Evolutionary conservation across 106 monocot genomes (phyloP).

Genomic region (Gastrodia elata): DNA sequence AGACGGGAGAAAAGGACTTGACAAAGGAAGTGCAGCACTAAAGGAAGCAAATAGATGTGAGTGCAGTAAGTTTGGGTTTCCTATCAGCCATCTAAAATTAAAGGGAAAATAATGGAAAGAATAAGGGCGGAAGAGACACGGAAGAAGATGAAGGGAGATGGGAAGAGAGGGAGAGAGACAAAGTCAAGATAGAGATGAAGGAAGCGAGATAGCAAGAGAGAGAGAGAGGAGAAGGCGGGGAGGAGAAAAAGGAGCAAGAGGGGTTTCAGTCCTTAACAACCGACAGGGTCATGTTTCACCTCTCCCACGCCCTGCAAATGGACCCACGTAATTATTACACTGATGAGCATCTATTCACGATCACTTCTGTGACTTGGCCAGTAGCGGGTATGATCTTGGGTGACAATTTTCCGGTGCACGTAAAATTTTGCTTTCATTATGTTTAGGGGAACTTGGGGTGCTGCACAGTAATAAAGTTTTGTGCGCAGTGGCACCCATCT

Average conservation of each 20-base stretch:
- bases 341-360: neutral
- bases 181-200: neutral
- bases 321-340: constrained; percentile 7
- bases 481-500: no score
- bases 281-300: constrained; percentile 22
- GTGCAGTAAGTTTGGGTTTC: constrained; percentile 16
- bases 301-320: constrained; percentile 17
- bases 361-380: neutral
- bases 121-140: neutral
- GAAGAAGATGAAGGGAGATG: neutral
- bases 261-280: constrained; percentile 11
- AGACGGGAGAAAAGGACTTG: neutral
- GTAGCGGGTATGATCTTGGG: neutral
- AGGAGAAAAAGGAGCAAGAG: neutral
- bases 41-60: neutral
- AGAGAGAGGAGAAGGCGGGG: neutral
- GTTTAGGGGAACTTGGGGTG: no score
- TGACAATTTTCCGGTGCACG: neutral
- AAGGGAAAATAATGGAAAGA: neutral
- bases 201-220: neutral
- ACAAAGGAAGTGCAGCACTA: constrained; percentile 9
- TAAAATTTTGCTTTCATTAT: neutral
- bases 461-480: no score
- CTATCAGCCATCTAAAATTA: constrained; percentile 15
- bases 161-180: no score